Evolutionary conservation across 352 stramenopile genomes (phyloP), one percentile per base, ranked within the genome.

Genomic region (Globisporangium nodosum): DNA sequence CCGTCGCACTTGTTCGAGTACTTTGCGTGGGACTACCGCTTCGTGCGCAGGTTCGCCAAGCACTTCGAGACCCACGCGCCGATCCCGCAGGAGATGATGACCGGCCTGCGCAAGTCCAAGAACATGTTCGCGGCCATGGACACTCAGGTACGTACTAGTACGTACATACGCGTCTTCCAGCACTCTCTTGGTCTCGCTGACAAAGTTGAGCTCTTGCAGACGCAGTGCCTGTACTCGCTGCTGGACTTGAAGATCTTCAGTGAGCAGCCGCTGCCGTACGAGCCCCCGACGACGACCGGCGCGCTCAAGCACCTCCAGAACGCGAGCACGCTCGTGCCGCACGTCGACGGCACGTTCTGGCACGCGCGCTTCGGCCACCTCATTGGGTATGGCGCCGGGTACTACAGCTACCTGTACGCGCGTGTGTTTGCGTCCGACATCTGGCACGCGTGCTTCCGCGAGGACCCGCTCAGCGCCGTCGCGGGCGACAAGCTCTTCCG

Each of bases 1-100:
- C 96, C 96, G 12, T 98, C 89, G n/a, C 96, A 99, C 76, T 68
- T 98, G 53, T 96, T 99, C 51, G 97, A 99, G 84, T 94, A 98
- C 56, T 99, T 98, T 78, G 85, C 87, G 24, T 97, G 94, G 82
- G 91, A 98, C 60, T 78, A 83, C 42, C 82, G 87, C 31, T 79
- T 97, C 30, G 77, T 97, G 1, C 70, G 70, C 18, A 73, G 85
- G 55, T 97, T 97, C 63, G 87, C 89, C 5, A 72, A 70, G 20
- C 87, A 97, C 64, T 76, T 95, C 66, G 55, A 79, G 58, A 97
- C 87, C 30, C 79, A 85, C 35, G 80, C 86, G 24, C 69, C 84
- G 13, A 86, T 97, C 18, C 88, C 90, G 45, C 40, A 68, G 40
- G 54, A 79, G 8, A 90, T 97, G 69, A 88, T 96, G 64, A 64